Evolutionary conservation across 331 rosid genomes (phyloP), one percentile per base, ranked within the genome.

Genomic region (Pyracantha coccinea): DNA sequence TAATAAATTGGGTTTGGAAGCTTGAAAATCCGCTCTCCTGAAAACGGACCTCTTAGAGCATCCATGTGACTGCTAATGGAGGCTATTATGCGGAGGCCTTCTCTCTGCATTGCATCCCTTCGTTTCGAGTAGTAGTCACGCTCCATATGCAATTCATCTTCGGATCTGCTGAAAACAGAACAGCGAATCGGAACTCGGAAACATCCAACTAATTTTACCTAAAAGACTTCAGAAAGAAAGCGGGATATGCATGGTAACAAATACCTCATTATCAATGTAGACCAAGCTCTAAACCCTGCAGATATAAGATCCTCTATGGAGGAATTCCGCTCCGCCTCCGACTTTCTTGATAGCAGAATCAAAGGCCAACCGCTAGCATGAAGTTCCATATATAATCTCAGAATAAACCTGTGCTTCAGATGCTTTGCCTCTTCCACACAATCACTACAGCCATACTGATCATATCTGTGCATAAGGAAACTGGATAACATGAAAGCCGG

Each of bases 211-310:
- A 17, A 50, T 50, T 15, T 16, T 50, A 17, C 55, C 10, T 6
- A 16, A 17, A 50, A 50, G 55, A 17, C 55, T 2, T 16, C 0
- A 50, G 55, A 50, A 50, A 50, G 55, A 6, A 38, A 50, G 45
- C n/a, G 21, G 10, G 21, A 0, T 7, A 50, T 16, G 55, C 21
- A 50, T 2, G 0, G 17, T 1, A 58, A 23, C 52, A 25, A 67
- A 7, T 88, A 93, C 98, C 98, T 86, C 98, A 93, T 86, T 50
- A 88, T 68, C 89, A 93, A 80, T 66, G 85, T 80, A 21, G 85
- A 85, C 96, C 96, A 84, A 62, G 66, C 87, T 41, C 76, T 81
- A 67, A 65, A 86, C 35, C 98, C 98, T 2, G 85, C 83, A 63
- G 92, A 75, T 72, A 72, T 31, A 80, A 93, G 97, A 69, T 66